Evolutionary conservation across 192 early-diverging fungal species (phyloP).

Genomic region (Mortierella hygrophila): DNA sequence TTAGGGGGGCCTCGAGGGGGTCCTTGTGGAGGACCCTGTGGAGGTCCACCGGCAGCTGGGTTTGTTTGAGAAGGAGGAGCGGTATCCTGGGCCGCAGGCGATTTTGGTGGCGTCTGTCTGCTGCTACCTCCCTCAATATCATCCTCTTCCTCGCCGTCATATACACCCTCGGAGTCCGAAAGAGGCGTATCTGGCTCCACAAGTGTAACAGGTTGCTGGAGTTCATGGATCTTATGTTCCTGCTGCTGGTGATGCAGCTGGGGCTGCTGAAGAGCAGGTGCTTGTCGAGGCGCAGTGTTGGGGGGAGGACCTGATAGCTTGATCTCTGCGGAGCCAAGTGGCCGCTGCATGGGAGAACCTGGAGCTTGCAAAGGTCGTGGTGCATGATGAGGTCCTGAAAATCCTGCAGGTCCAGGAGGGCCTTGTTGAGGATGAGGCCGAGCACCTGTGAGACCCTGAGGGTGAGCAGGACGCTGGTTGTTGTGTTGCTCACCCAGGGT

Average conservation of each 20-base stretch:
- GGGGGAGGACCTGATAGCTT: constrained; percentile 6
- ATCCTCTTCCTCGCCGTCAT: constrained; percentile 33
- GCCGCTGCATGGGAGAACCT: constrained; percentile 31
- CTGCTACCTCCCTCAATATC: constrained; percentile 38
- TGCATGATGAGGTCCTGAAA: constrained; percentile 6
- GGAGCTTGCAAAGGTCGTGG: constrained; percentile 16
- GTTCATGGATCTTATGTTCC: not conserved
- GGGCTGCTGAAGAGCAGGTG: constrained; percentile 1
- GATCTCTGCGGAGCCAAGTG: constrained; percentile 18
- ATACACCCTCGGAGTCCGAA: constrained; percentile 17
- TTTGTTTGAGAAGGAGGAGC: constrained; percentile 1
- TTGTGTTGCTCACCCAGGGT: constrained; percentile 18
- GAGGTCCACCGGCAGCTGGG: not conserved
- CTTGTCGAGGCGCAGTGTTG: not conserved
- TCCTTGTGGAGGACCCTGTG: constrained; percentile 39
- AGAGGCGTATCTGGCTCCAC: constrained; percentile 36
- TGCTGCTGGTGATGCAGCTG: not conserved
- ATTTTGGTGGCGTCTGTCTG: not conserved
- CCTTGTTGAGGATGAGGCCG: constrained; percentile 15
- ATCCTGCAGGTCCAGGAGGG: constrained; percentile 7
- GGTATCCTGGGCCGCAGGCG: not conserved
- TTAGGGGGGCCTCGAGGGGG: constrained; percentile 49
- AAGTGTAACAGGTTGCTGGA: not conserved
- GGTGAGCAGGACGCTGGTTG: constrained; percentile 21
- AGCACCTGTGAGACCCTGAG: constrained; percentile 14